Base-by-base conservation (phyloP, 179 eudicot genomes). In the Corrigiola litoralis region DNA sequence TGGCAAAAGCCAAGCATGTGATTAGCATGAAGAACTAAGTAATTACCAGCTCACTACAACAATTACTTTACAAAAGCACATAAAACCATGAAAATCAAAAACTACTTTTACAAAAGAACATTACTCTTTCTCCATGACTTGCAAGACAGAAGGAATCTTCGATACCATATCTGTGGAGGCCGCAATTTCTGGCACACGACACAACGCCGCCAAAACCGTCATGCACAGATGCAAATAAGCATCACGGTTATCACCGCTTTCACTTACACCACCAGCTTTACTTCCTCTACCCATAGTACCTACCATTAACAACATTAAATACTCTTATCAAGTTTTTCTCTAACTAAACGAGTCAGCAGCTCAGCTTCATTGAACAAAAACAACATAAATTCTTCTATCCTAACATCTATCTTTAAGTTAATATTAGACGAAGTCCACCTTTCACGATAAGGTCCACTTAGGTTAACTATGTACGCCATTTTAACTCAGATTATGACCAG, bases 171-270 rank as follows among this genome's bases (percentile, higher is more conserved):
- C 89, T 23, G 69, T 60, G 27, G 89, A 81, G 57, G 89, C 80
- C 29, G 95, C 95, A 38, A 92, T 80, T 53, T 80, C 81, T 7
- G 94, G 84, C 32, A 87, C 89, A 45, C 91, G 84, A 49, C 89
- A 86, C 59, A 90, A 84, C 0, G 89, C 82, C 24, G 97, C 88
- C 44, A 92, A 77, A 21, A 92, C 57, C 0, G 89, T 75, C 51
- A 87, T 73, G 17, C 89, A 76, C 37, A 92, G 60, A 49, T 78
- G 87, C 71, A 90, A 56, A 70, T 90, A 92, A 1, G 82, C 95
- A 37, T 84, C 87, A 38, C 79, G 79, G 50, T 89, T 74, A 29
- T 84, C 96, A 46, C n/a, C 61, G 51, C 10, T 20, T 6, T 46
- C 51, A 25, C 46, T 66, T 12, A 58, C 73, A 12, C 63, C 73